Percentiles rank a stretch among this genome's conserved stretches.
These are phyloP conservation scores for Ophiognomonia clavigignenti-juglandacearum DNA, from an alignment of 2,329 filamentous ascomycete species.

Conservation along the genomic window DNA sequence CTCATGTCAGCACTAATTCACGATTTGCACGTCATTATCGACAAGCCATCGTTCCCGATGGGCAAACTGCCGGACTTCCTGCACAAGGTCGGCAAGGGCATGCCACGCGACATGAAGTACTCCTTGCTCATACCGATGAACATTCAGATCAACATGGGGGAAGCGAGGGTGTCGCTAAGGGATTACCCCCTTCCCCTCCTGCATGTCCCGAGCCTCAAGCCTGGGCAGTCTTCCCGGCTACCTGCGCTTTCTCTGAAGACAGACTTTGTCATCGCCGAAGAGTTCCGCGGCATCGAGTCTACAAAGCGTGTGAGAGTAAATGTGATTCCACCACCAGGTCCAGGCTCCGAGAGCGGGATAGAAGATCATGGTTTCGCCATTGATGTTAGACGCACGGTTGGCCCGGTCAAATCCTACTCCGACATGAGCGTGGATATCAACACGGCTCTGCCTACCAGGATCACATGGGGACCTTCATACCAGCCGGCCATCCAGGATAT, in stretches of 20 bases:
- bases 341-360: slow-evolving; percentile 50
- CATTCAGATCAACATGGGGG: slow-evolving; percentile 83
- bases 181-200: slow-evolving; percentile 92
- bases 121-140: slow-evolving; percentile 86
- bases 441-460: slow-evolving; percentile 82
- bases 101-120: slow-evolving; percentile 89
- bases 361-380: slow-evolving; percentile 69
- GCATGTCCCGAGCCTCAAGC: slow-evolving; percentile 79
- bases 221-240: slow-evolving; percentile 71
- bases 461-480: slow-evolving; percentile 97
- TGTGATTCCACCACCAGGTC: slow-evolving; percentile 68
- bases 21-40: slow-evolving; percentile 78
- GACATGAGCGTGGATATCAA: slow-evolving; percentile 91
- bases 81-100: slow-evolving; percentile 89
- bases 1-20: slow-evolving; percentile 76
- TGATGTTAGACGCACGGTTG: slow-evolving; percentile 84
- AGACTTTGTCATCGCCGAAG: slow-evolving; percentile 94
- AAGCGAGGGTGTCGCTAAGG: slow-evolving; percentile 77
- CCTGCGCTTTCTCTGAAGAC: slow-evolving; percentile 80
- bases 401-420: slow-evolving; percentile 93
- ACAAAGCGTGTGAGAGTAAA: slow-evolving; percentile 76
- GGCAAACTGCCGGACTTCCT: slow-evolving; percentile 78
- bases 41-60: slow-evolving; percentile 89
- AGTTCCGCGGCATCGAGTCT: slow-evolving; percentile 77
- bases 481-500: slow-evolving; percentile 98